Conservation (phyloP, 345 rosid genomes). For the Limnanthes douglasii region DNA sequence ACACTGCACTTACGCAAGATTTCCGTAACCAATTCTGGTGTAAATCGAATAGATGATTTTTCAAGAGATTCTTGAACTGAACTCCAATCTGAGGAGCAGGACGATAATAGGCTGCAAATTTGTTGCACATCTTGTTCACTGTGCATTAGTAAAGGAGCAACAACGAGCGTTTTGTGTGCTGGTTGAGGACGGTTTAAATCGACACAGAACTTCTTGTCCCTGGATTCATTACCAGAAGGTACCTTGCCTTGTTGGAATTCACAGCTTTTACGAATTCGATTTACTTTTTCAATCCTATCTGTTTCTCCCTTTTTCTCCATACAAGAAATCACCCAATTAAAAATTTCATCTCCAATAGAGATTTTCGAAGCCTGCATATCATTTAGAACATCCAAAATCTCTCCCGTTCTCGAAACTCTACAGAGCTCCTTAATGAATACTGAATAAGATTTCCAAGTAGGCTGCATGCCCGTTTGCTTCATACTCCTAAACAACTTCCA, state of each 20-base stretch:
- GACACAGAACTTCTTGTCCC: conserved; percentile 4
- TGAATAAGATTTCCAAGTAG: conserved; percentile 36
- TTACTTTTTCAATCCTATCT: conserved; percentile 30
- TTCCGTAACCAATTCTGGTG: conserved; percentile 53
- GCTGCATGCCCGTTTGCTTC: conserved; percentile 42
- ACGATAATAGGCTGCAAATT: conserved; percentile 28
- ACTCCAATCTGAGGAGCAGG: conserved; percentile 24
- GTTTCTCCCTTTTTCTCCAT: conserved; percentile 48
- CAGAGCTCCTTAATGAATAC: conserved; percentile 58
- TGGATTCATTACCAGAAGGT: conserved; percentile 7
- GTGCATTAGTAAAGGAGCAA: conserved; percentile 13
- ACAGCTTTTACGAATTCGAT: conserved; percentile 25
- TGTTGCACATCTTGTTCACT: conserved; percentile 26
- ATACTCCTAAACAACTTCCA: conserved; percentile 43
- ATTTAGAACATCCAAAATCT: conserved; percentile 31
- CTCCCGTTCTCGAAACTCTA: conserved; percentile 33
- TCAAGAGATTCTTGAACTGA: conserved; percentile 34
- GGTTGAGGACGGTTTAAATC: conserved; percentile 10
- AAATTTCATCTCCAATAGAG: conserved; percentile 27
- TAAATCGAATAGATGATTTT: conserved; percentile 30
- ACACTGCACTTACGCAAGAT: conserved; percentile 22
- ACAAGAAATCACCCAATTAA: conserved; percentile 35
- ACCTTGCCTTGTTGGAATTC: conserved; percentile 4
- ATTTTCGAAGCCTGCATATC: conserved; percentile 40
- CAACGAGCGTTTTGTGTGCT: conserved; percentile 5